Evolutionary conservation across 2,329 filamentous ascomycete genomes (phyloP).

Genomic region (Aspergillaceae sp.): DNA sequence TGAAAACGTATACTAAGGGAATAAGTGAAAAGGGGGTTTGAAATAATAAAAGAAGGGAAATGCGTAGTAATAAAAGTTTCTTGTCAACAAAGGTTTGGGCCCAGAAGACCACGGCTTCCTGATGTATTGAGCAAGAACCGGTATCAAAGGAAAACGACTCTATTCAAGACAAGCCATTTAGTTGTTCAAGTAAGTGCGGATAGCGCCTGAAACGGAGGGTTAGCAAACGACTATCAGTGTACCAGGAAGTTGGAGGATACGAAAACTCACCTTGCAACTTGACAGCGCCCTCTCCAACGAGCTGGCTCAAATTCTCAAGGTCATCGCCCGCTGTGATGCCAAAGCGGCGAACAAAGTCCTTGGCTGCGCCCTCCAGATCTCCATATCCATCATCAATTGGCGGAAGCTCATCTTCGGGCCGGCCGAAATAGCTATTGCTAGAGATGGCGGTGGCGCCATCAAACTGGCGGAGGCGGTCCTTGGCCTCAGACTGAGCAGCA

Average conservation of each 20-base stretch:
- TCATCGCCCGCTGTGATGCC: conserved; percentile 94
- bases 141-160: conserved; percentile 3
- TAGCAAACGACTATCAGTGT: neutral
- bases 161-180: conserved; percentile 19
- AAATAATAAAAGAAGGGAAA: too few relatives aligned
- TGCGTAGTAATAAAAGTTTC: too few relatives aligned
- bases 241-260: neutral
- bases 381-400: conserved; percentile 67
- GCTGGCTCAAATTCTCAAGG: conserved; percentile 75
- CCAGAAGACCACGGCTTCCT: too few relatives aligned
- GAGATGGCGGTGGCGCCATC: conserved; percentile 89
- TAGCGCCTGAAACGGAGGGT: conserved; percentile 29
- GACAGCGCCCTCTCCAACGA: conserved; percentile 76
- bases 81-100: too few relatives aligned
- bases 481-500: conserved; percentile 71
- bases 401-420: conserved; percentile 69
- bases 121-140: too few relatives aligned
- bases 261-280: conserved; percentile 61
- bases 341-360: conserved; percentile 92
- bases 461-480: conserved; percentile 78
- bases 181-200: conserved; percentile 43
- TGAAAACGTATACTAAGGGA: too few relatives aligned
- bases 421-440: conserved; percentile 94
- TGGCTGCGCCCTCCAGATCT: conserved; percentile 84
- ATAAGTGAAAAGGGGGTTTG: too few relatives aligned